These are phyloP conservation scores for Tulasnella sp. DNA, from an alignment of 768 basidiomycete genomes.

Conservation along the genomic window DNA sequence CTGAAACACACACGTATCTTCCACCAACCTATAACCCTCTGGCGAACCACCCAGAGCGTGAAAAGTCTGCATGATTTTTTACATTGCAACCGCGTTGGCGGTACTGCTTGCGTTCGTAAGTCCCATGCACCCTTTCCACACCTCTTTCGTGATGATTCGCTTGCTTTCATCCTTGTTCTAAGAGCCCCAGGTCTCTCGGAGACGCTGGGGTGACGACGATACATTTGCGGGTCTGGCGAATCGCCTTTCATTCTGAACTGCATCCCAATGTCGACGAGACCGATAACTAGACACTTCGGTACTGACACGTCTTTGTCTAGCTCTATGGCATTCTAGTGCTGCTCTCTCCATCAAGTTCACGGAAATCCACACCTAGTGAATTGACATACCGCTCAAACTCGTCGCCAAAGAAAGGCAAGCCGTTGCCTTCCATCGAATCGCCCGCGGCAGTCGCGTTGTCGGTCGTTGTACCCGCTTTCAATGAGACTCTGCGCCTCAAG, in stretches of 20 bases:
- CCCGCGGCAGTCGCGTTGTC: constrained; percentile 54
- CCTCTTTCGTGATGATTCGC: constrained; percentile 3
- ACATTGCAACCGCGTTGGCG: too few relatives aligned
- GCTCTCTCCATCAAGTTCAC: constrained; percentile 63
- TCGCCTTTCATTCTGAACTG: constrained; percentile 13
- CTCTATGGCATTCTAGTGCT: constrained; percentile 55
- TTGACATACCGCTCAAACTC: constrained; percentile 40
- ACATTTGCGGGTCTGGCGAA: constrained; percentile 39
- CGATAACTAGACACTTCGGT: neutral
- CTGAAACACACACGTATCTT: too few relatives aligned
- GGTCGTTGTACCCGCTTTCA: constrained; percentile 84
- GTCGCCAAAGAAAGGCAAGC: constrained; percentile 42
- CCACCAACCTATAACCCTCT: too few relatives aligned
- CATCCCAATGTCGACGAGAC: neutral
- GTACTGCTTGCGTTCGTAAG: neutral
- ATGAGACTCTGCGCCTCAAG: constrained; percentile 74
- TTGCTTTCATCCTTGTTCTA: constrained; percentile 85
- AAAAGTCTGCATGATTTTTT: too few relatives aligned
- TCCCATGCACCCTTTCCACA: neutral
- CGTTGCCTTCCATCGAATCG: constrained; percentile 41
- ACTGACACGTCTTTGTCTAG: constrained; percentile 30
- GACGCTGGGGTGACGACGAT: constrained; percentile 59
- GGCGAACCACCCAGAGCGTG: too few relatives aligned
- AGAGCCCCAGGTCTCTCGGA: constrained; percentile 49
- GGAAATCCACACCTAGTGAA: constrained; percentile 33